Base-by-base conservation (phyloP, 2,329 filamentous ascomycete genomes). In the Colletotrichum caudatum region DNA sequence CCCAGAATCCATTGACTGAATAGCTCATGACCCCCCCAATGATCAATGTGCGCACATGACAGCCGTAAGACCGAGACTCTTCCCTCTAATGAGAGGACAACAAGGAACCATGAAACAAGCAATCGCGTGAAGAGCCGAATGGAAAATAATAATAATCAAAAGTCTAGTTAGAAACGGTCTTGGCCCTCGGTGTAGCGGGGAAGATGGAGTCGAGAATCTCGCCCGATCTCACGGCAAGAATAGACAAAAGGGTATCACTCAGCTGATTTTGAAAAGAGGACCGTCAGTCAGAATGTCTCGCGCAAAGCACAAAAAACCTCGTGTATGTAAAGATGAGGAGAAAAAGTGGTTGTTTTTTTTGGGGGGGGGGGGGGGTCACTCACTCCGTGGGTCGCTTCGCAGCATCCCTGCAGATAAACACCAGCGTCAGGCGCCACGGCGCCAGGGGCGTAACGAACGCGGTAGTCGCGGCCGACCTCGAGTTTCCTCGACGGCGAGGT, bases 391-490 rank as follows among this genome's bases (percentile, higher is more conserved):
- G 94, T 97, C 73, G 87, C 90, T 84, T 98, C 95, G 80, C 94
- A 97, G 84, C 95, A 98, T 41, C 95, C 95, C 81, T 98, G 96
- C 76, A 98, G 85, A 92, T 93, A 98, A 70, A 98, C 86, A 4
- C 95, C 95, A 18, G 94, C 92, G 56, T 91, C 89, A 0, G 86
- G 79, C n/a, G 90, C 87, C 44, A 98, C 92, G 59, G 88, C 86
- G 39, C 88, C 91, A 1, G 88, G 83, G 60, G 88, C 86, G 78
- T 97, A 94, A 70, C 91, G 84, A 60, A 98, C 89, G 63, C 87
- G 87, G 81, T 98, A 98, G 80, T 98, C 89, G 64, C 95, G 88
- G 41, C 86, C 86, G 1, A 97, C 93, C 20, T 86, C 85, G 83
- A 94, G 92, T 71, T 88, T 84, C 39, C 85, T 79, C 14, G 77